Conservation (phyloP, 306 rosid genomes). For the Begonia masoniana region DNA sequence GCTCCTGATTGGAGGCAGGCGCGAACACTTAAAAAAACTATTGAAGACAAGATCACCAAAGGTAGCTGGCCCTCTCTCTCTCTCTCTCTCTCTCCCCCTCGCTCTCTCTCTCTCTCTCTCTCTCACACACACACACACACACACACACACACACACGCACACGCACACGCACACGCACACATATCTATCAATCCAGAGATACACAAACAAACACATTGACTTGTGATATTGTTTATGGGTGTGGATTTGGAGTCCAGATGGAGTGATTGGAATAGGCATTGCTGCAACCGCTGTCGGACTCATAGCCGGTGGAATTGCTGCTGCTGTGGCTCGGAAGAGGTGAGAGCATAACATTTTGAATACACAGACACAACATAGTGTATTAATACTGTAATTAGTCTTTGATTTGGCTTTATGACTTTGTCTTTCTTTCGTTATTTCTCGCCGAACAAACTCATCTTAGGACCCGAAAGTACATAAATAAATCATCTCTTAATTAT, state of each 20-base stretch:
- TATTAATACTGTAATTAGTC: too few species aligned
- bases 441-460: too few species aligned
- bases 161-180: not conserved
- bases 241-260: conserved; percentile 39
- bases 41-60: conserved; percentile 63
- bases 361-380: too few species aligned
- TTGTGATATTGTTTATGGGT: not conserved
- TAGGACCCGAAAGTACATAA: too few species aligned
- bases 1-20: conserved; percentile 98
- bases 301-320: conserved; percentile 76
- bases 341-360: conserved; percentile 7
- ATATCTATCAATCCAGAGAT: too few species aligned
- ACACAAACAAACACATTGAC: not conserved
- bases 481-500: too few species aligned
- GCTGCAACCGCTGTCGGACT: conserved; percentile 80
- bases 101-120: not conserved
- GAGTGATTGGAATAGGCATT: conserved; percentile 88
- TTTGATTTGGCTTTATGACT: too few species aligned
- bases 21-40: conserved; percentile 39
- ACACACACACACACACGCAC: not conserved
- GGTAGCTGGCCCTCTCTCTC: conserved; percentile 23
- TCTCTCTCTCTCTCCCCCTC: not conserved
- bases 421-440: too few species aligned
- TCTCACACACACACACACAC: not conserved
- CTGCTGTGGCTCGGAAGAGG: conserved; percentile 62